Conservation (phyloP, 2,329 filamentous ascomycete species). For the Simplicillium sp. region DNA sequence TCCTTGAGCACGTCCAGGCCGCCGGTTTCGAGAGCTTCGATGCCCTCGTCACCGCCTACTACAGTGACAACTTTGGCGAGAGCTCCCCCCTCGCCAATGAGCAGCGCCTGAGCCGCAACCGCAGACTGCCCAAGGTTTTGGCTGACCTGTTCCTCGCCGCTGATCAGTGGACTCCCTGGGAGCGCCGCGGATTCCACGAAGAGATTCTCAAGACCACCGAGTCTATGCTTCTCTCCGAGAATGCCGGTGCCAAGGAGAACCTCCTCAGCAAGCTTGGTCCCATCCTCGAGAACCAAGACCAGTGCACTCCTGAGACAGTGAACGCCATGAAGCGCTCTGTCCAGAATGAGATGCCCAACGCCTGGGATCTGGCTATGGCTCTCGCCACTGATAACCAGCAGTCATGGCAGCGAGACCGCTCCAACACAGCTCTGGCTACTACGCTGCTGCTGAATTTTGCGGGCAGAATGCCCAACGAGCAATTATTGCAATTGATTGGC, state of each 20-base stretch:
- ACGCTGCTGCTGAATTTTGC: slow-evolving; percentile 15
- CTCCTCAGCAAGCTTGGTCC: slow-evolving; percentile 1
- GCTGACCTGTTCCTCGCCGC: slow-evolving; percentile 11
- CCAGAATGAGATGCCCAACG: slow-evolving; percentile 16
- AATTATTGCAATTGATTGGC: slow-evolving; percentile 14
- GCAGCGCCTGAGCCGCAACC: slow-evolving; percentile 15
- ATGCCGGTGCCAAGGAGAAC: not conserved
- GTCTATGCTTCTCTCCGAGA: slow-evolving; percentile 7
- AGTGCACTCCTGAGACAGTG: slow-evolving; percentile 7
- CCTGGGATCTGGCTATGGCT: slow-evolving; percentile 16
- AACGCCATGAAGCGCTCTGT: slow-evolving; percentile 11
- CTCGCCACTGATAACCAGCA: slow-evolving; percentile 9
- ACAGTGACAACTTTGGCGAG: slow-evolving; percentile 11
- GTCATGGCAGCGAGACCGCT: slow-evolving; percentile 12
- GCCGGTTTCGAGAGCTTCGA: slow-evolving; percentile 17
- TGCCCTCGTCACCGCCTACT: slow-evolving; percentile 15
- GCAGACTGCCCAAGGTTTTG: slow-evolving; percentile 14
- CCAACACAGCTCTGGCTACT: slow-evolving; percentile 15
- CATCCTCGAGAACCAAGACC: slow-evolving; percentile 10
- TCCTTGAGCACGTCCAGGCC: slow-evolving; percentile 13
- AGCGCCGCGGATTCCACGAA: slow-evolving; percentile 8
- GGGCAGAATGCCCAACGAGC: slow-evolving; percentile 14
- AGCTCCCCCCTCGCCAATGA: slow-evolving; percentile 13
- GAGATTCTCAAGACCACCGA: slow-evolving; percentile 8
- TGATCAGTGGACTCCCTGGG: slow-evolving; percentile 8